Evolutionary conservation across 208 protist species (phyloP), one percentile per base, ranked within the genome.

Genomic region (Strigomonas galati): DNA sequence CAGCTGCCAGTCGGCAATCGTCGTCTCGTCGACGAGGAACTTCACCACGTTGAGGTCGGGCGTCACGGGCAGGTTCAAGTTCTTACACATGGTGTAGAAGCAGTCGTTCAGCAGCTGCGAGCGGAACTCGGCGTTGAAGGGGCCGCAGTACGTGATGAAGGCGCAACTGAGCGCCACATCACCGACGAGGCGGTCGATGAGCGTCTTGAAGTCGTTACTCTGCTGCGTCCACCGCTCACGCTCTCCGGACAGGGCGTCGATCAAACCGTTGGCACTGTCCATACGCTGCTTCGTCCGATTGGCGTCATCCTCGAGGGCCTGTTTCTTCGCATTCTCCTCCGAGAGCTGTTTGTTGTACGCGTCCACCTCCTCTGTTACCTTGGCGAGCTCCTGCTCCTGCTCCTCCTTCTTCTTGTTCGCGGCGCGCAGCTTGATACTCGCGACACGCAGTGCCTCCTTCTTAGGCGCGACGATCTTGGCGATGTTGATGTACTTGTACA

Each of bases 121-220:
- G 57, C 98, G 89, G 90, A 98, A 99, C 72, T 98, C 87, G 26
- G 95, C 85, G 87, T 99, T 99, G 83, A 99, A 99, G 26, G 97
- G 97, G 35, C 98, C 98, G 69, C 95, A 97, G 84, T 99, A 99
- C 12, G 91, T 97, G 61, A 99, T 95, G 79, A 99, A 99, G 30
- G 97, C 98, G 66, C 96, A 97, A 48, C 96, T 94, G n/a, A 99
- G 72, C 26, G 97, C 94, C 6, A 98, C 97, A 74, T 99, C 98
- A 48, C 98, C 98, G 19, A 99, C 90, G 15, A 99, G 89, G 35
- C 93, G 85, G 23, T 87, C 78, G 58, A 99, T 98, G 19, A 95
- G 74, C 24, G 96, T 96, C 61, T 97, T 95, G 75, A 99, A 99
- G 62, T 98, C 95, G 69, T 98, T 96, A 53, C 92, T 97, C 75